A percentile compares a stretch with the other conserved stretches of the same genome.
These are phyloP conservation scores for Fusarium multiceps DNA, from an alignment of 2,329 filamentous ascomycete species.

Conservation along the genomic window DNA sequence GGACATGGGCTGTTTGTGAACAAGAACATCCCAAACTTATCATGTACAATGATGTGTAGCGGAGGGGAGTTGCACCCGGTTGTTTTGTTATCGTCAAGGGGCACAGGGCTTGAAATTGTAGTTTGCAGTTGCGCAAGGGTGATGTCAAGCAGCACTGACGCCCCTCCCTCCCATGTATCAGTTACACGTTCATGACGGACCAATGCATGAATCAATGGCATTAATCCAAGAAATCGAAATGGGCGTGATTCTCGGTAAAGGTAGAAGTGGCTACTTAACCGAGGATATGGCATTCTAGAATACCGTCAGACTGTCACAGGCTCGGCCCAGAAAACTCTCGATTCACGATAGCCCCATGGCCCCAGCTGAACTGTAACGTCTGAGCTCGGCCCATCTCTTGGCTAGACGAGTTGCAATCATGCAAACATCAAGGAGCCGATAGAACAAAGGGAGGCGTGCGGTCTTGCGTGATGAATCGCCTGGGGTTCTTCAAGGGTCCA, in stretches of 20 bases:
- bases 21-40: slow-evolving; percentile 50
- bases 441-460: slow-evolving; percentile 3
- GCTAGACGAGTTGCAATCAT: slow-evolving; percentile 10
- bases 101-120: neutral
- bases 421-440: slow-evolving; percentile 21
- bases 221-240: slow-evolving; percentile 15
- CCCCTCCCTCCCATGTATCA: slow-evolving; percentile 6
- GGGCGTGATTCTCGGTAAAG: neutral
- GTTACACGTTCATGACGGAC: slow-evolving; percentile 4
- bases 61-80: slow-evolving; percentile 30
- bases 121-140: slow-evolving; percentile 1
- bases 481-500: slow-evolving; percentile 27
- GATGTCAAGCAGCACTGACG: slow-evolving; percentile 23
- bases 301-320: slow-evolving; percentile 25
- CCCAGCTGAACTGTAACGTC: slow-evolving; percentile 3
- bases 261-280: slow-evolving; percentile 29
- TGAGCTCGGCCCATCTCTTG: slow-evolving; percentile 28
- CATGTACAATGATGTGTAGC: slow-evolving; percentile 53
- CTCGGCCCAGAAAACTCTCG: slow-evolving; percentile 24
- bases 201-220: slow-evolving; percentile 17
- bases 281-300: slow-evolving; percentile 37
- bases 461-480: slow-evolving; percentile 30
- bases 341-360: slow-evolving; percentile 1
- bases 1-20: slow-evolving; percentile 53
- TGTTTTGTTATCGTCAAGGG: slow-evolving; percentile 6